Percentiles rank a stretch among this genome's conserved stretches.
These are phyloP conservation scores for Ceratocystis cubensis DNA, from an alignment of 2,329 filamentous ascomycete genomes.

Conservation along the genomic window DNA sequence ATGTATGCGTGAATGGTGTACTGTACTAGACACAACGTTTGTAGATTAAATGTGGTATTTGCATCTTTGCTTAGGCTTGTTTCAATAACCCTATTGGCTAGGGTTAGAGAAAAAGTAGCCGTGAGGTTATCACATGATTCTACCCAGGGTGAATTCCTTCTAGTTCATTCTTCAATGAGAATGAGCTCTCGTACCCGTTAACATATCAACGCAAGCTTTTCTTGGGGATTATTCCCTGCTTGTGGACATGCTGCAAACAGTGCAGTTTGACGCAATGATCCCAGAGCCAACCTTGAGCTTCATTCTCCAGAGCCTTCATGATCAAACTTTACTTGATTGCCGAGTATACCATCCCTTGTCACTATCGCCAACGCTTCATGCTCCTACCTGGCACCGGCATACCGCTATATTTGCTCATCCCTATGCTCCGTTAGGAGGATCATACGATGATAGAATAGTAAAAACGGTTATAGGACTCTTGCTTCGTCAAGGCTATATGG, in stretches of 20 bases:
- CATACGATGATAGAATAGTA: slow-evolving; percentile 71
- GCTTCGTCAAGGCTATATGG: slow-evolving; percentile 57
- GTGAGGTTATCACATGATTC: not conserved
- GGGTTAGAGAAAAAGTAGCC: not conserved
- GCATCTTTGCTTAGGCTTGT: not conserved
- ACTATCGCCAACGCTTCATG: slow-evolving; percentile 28
- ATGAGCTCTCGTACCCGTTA: not conserved
- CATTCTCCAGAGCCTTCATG: slow-evolving; percentile 69
- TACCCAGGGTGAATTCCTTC: not conserved
- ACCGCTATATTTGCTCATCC: slow-evolving; percentile 70
- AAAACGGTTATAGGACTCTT: slow-evolving; percentile 51
- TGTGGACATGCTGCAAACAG: not conserved
- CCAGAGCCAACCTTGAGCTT: slow-evolving; percentile 21
- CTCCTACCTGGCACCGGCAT: slow-evolving; percentile 36
- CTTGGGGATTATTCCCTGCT: not conserved
- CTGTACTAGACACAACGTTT: not conserved
- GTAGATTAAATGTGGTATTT: not conserved
- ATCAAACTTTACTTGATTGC: slow-evolving; percentile 62
- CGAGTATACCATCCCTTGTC: slow-evolving; percentile 63
- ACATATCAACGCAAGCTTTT: not conserved
- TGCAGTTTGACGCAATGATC: slow-evolving; percentile 5
- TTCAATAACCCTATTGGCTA: not conserved
- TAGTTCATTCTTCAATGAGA: not conserved
- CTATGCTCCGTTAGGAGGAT: slow-evolving; percentile 77
- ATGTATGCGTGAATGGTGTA: not conserved